Conservation (phyloP, 441 rosid species). For the Euphorbia corollata region DNA sequence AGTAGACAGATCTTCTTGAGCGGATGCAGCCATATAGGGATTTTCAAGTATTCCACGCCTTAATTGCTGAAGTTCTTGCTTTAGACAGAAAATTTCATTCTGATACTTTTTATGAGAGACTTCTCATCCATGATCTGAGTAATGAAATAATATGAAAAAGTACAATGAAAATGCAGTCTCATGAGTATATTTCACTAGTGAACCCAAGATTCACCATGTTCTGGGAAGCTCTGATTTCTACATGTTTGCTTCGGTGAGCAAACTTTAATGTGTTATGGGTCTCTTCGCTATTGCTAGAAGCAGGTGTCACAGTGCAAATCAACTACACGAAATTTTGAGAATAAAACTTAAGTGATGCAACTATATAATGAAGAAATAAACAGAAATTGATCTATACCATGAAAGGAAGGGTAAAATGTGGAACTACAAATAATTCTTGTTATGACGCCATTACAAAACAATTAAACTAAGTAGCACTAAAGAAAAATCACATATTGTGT, state of each 20-base stretch:
- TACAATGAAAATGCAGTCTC: slow-evolving; percentile 16
- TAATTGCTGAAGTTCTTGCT: slow-evolving; percentile 76
- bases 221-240: slow-evolving; percentile 77
- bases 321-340: slow-evolving; percentile 44
- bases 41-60: slow-evolving; percentile 49
- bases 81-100: slow-evolving; percentile 70
- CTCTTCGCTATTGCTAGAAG: slow-evolving; percentile 84
- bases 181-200: slow-evolving; percentile 11
- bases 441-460: too few relatives aligned
- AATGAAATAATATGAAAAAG: slow-evolving; percentile 7
- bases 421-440: not conserved
- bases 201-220: slow-evolving; percentile 58
- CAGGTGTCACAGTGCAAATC: slow-evolving; percentile 89
- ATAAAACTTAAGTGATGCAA: slow-evolving; percentile 23
- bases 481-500: slow-evolving; percentile 1
- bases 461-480: not conserved
- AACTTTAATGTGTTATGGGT: slow-evolving; percentile 93
- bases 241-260: slow-evolving; percentile 80
- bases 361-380: slow-evolving; percentile 1
- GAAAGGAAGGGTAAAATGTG: not conserved
- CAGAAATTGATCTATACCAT: not conserved
- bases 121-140: slow-evolving; percentile 85
- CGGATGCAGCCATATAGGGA: slow-evolving; percentile 39
- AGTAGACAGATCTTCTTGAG: slow-evolving; percentile 71
- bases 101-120: slow-evolving; percentile 90